These are phyloP conservation scores for Wickerhamomyces sp. DNA, from an alignment of 1,139 yeast species.

Conservation along the genomic window DNA sequence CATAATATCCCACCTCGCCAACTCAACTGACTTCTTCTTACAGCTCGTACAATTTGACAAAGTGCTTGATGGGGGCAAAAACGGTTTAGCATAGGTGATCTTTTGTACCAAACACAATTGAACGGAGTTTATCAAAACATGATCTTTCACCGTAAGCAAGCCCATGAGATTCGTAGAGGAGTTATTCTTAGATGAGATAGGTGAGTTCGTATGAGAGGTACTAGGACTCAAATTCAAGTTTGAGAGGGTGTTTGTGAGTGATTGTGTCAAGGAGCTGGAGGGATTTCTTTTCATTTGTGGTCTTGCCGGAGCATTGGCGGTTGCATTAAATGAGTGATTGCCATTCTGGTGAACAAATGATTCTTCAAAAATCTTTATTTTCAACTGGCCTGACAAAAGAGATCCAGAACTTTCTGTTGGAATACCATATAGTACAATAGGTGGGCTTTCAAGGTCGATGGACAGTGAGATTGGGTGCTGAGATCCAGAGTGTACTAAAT, in stretches of 20 bases:
- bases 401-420: conserved; percentile 83
- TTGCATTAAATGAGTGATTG: conserved; percentile 23
- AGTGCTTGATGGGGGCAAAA: conserved; percentile 46
- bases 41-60: conserved; percentile 57
- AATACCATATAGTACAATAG: conserved; percentile 76
- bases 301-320: conserved; percentile 6
- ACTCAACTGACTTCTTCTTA: conserved; percentile 43
- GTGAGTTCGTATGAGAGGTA: conserved; percentile 16
- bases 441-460: conserved; percentile 82
- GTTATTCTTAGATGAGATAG: conserved; percentile 17
- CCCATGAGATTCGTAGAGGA: conserved; percentile 17
- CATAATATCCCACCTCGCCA: conserved; percentile 89
- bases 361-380: conserved; percentile 25
- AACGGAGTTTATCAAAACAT: conserved; percentile 35
- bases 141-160: conserved; percentile 19
- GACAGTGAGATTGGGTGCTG: conserved; percentile 41
- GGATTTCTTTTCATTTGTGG: conserved; percentile 13
- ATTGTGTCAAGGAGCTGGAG: conserved; percentile 8
- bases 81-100: conserved; percentile 60
- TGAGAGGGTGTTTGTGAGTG: conserved; percentile 16
- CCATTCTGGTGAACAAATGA: conserved; percentile 8
- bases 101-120: conserved; percentile 66
- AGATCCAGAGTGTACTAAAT: conserved; percentile 12
- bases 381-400: conserved; percentile 68
- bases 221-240: conserved; percentile 19